Percentiles rank a stretch among this genome's conserved stretches.
phyloP scores from a whole-genome alignment of 164 flowering plant species.

The Magnolia sinica region DNA sequence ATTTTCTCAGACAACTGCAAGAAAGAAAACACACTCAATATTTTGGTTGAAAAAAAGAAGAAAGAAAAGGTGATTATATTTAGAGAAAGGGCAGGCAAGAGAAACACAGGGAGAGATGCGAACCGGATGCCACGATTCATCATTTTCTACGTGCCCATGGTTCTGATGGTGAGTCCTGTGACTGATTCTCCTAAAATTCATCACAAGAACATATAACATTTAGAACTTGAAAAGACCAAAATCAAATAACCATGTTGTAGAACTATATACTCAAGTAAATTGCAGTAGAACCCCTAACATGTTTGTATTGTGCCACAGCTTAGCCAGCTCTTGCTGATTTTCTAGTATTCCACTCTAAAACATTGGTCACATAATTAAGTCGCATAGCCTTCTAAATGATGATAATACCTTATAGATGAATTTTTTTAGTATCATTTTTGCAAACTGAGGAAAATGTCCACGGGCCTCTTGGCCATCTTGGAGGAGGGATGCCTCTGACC shows the following conservation, averaged over 20 bases:
- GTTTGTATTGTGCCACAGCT: background rate
- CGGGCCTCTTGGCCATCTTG: no score
- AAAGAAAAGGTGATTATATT: background rate
- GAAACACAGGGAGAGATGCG: slow-evolving; percentile 10
- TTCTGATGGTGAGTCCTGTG: slow-evolving; percentile 65
- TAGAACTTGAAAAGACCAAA: background rate
- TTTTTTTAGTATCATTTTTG: background rate
- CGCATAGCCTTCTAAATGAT: background rate
- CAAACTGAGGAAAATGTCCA: background rate
- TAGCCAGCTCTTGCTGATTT: background rate
- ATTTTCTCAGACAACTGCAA: slow-evolving; percentile 60
- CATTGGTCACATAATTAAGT: no score
- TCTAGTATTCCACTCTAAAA: background rate
- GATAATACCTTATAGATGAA: background rate
- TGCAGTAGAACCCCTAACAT: background rate
- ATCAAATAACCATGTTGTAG: background rate
- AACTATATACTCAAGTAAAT: background rate
- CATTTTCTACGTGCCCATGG: slow-evolving; percentile 55
- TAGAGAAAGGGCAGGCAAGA: background rate
- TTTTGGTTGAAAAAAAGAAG: background rate
- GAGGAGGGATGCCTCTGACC: no score
- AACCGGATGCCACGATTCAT: slow-evolving; percentile 53
- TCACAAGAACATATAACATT: background rate
- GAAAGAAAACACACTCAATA: background rate
- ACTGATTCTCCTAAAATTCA: slow-evolving; percentile 50